Conservation (phyloP, 495 filamentous ascomycete genomes). For the Penicillium canescens region DNA sequence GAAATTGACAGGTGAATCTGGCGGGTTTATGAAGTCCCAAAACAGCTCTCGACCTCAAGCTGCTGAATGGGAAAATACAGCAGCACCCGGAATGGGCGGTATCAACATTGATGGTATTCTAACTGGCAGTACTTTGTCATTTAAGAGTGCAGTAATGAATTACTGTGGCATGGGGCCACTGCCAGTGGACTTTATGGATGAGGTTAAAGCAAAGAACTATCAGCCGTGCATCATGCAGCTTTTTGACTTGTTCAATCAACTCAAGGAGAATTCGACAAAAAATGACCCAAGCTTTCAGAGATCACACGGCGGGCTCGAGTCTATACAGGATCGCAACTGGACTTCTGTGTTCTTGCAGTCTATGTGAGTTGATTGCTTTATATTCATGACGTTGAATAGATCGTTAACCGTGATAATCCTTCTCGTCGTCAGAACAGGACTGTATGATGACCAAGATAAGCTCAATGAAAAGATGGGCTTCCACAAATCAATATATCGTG, state of each 20-base stretch:
- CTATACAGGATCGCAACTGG: conserved; percentile 27
- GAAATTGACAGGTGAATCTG: conserved; percentile 34
- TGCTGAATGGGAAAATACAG: conserved; percentile 7
- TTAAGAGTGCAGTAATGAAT: conserved; percentile 39
- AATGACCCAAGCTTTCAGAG: not conserved
- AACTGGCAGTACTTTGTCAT: conserved; percentile 38
- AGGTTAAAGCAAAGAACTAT: conserved; percentile 35
- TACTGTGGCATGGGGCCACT: conserved; percentile 42
- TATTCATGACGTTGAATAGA: too few relatives aligned
- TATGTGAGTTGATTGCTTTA: not conserved
- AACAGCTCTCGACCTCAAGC: not conserved
- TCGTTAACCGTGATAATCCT: too few relatives aligned
- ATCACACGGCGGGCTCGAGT: not conserved
- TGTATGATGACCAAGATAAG: conserved; percentile 35
- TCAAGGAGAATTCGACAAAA: conserved; percentile 16
- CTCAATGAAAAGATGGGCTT: conserved; percentile 40
- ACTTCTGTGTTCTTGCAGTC: conserved; percentile 40
- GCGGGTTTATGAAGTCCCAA: conserved; percentile 22
- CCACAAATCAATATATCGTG: conserved; percentile 26
- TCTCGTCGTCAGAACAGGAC: conserved; percentile 17
- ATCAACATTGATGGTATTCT: conserved; percentile 36
- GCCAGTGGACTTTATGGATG: conserved; percentile 40
- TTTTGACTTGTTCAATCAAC: conserved; percentile 36
- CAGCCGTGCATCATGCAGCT: conserved; percentile 45
- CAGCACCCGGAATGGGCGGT: conserved; percentile 25